These are phyloP conservation scores for Pichia sporocuriosa DNA, from an alignment of 805 yeast species.

Conservation along the genomic window DNA sequence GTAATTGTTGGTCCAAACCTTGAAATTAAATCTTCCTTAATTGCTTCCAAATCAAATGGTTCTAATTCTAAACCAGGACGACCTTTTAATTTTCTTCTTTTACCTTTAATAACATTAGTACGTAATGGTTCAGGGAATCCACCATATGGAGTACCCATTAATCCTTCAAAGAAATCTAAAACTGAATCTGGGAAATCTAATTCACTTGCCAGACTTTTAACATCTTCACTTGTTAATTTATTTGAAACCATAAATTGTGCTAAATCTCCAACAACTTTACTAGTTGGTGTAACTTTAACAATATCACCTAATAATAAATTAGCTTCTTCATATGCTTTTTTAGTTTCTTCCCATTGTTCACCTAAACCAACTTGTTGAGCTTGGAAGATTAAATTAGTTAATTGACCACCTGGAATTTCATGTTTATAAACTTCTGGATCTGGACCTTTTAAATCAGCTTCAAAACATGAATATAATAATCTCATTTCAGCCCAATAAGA, in stretches of 20 bases:
- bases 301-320: conserved; percentile 89
- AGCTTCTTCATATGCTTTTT: conserved; percentile 88
- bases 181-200: conserved; percentile 99
- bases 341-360: conserved; percentile 93
- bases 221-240: conserved; percentile 81
- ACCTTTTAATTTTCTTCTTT: conserved; percentile 79
- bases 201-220: conserved; percentile 75
- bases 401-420: conserved; percentile 99
- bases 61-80: conserved; percentile 90
- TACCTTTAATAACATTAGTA: conserved; percentile 81
- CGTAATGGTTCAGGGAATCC: conserved; percentile 99
- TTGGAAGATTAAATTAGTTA: conserved; percentile 96
- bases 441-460: conserved; percentile 98
- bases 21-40: conserved; percentile 65
- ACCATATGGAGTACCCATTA: conserved; percentile 99
- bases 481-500: conserved; percentile 99
- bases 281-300: conserved; percentile 98
- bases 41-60: conserved; percentile 71
- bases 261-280: conserved; percentile 98
- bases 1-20: conserved; percentile 71
- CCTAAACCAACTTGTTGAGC: conserved; percentile 99
- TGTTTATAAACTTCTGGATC: conserved; percentile 98
- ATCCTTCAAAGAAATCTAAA: conserved; percentile 96
- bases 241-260: conserved; percentile 99
- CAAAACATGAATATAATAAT: conserved; percentile 91